Conservation (phyloP, 2,329 filamentous ascomycete genomes). For the Emergomyces orientalis region DNA sequence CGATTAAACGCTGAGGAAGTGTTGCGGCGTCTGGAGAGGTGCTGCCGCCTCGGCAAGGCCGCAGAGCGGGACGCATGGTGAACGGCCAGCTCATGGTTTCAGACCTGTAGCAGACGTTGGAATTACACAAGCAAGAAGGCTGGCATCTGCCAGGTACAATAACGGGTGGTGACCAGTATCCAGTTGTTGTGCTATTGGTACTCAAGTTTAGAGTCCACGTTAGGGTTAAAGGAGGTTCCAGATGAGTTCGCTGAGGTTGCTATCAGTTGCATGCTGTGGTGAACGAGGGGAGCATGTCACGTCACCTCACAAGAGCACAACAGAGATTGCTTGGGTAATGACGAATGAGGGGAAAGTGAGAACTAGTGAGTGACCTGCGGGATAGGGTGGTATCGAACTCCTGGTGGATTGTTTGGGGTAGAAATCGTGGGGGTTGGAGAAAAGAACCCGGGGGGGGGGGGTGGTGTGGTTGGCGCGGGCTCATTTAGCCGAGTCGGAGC, state of each 20-base stretch:
- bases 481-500: background rate
- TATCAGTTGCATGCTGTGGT: background rate
- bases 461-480: background rate
- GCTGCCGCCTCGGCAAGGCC: slow-evolving; percentile 8
- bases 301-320: background rate
- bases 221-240: background rate
- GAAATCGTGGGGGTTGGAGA: background rate
- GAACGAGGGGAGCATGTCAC: background rate
- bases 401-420: background rate
- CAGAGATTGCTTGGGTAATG: slow-evolving; percentile 1
- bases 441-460: background rate
- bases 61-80: slow-evolving; percentile 12
- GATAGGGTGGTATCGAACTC: slow-evolving; percentile 2
- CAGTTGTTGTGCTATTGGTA: background rate
- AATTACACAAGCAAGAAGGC: background rate
- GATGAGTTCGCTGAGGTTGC: background rate
- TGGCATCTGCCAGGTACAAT: slow-evolving; percentile 5
- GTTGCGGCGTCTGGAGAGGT: slow-evolving; percentile 6
- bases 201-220: background rate
- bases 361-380: background rate
- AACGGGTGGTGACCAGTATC: slow-evolving; percentile 5
- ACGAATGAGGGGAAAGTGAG: slow-evolving; percentile 4
- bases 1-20: slow-evolving; percentile 9
- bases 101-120: background rate
- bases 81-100: slow-evolving; percentile 9